Base-by-base conservation (phyloP, 768 basidiomycete species). In the Lepiota venenata region DNA sequence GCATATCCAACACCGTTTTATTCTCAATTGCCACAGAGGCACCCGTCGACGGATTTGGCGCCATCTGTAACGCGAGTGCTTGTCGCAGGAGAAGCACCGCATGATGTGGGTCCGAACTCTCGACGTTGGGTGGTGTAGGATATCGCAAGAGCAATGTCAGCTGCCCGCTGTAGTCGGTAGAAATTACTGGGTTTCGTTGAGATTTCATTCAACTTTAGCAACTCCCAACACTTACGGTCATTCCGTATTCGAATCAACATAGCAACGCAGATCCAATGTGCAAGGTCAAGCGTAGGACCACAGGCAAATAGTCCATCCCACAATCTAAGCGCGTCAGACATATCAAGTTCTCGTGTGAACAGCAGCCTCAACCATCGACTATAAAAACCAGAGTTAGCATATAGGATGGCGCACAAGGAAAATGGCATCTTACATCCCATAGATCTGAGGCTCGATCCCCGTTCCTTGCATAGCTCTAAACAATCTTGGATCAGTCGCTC, bases 301-400 rank as follows among this genome's bases (percentile, higher is more conserved):
- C 84, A 87, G 0, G 96, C 92, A 66, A 99, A 96, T 8, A 98
- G 67, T 0, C 88, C 93, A 67, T 99, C 97, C 97, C 97, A 98
- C n/a, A 99, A 65, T 29, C 81, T 75, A 83, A 99, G 84, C 0
- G 91, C 82, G 57, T 91, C 86, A 2, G 74, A 63, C 76, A 98
- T 82, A 38, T 75, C 79, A 61, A 98, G 88, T 68, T 99, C 97
- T 44, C 97, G 80, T 3, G 94, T 95, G 70, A 98, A 98, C 5
- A 99, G 74, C 15, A 98, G 73, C 35, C 97, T 81, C 9, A 98
- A 74, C 94, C 95, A 98, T 27, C 97, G 94, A 55, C 93, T 95
- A 58, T 41, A 20, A 47, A 48, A 15, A 32, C 63, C 25, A 25
- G 18, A 62, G 45, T 25, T 18, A 50, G 37, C n/a, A 48, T 14